Evolutionary conservation across 2,329 filamentous ascomycete genomes (phyloP), one percentile per base, ranked within the genome.

Genomic region (Colletotrichum sp.): DNA sequence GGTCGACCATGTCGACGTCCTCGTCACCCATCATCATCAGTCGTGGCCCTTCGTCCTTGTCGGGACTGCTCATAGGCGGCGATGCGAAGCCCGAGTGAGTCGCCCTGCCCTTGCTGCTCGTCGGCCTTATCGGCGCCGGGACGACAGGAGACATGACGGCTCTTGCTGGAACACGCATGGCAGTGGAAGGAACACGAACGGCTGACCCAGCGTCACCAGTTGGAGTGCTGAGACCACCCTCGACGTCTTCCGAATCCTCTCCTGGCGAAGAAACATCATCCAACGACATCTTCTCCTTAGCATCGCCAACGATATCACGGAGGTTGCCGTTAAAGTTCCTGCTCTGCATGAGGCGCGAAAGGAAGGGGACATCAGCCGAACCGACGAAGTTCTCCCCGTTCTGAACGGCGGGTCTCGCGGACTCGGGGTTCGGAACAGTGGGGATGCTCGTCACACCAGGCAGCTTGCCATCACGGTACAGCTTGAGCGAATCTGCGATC

Each of bases 261-360:
- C 90, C 86, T 76, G 87, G 79, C 80, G 90, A 87, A 39, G 87
- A 84, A 67, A 87, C 72, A 43, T 90, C 88, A 60, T 91, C 88
- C 66, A 89, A 76, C 71, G 88, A 86, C 66, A 90, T 79, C 81
- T 86, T 89, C 43, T 86, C 88, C 85, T 90, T 93, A 28, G 91
- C 91, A 79, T 93, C 91, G 68, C 85, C 85, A 66, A 93, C 92
- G 78, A 89, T 82, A 71, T 91, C 88, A 75, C 86, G 83, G 69
- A 95, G 85, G 80, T 94, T 90, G 67, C 92, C 88, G 75, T 86
- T 85, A 79, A 94, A 90, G 39, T 93, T 93, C 81, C 88, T 90
- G 77, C 86, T 89, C 79, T 91, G 87, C 84, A 95, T 87, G 63
- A 95, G 84, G 55, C 89, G 89, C 34, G 94, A 94, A 24, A 96